phyloP scores from a whole-genome alignment of 1,284 basidiomycete species.

The Coniferiporia weirii region DNA sequence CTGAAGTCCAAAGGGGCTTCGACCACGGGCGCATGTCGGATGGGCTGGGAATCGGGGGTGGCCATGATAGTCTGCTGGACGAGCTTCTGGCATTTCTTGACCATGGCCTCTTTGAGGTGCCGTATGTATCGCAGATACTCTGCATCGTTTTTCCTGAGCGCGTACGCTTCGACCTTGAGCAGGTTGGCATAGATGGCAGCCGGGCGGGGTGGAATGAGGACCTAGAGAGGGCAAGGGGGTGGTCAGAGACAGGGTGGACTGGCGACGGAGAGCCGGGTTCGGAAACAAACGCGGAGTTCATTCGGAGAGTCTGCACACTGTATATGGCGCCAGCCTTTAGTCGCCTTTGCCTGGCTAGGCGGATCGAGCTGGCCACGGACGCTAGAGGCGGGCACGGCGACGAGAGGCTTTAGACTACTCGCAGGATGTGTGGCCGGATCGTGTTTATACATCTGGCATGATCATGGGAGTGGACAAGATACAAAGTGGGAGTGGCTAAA shows the following conservation, averaged over 20 bases:
- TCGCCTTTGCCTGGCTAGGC: constrained; percentile 38
- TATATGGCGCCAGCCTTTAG: constrained; percentile 59
- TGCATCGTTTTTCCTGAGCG: constrained; percentile 49
- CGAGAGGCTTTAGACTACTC: constrained; percentile 21
- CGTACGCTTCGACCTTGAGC: constrained; percentile 51
- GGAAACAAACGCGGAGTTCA: constrained; percentile 53
- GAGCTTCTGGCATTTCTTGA: constrained; percentile 66
- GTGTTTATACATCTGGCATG: constrained; percentile 20
- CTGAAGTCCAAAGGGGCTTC: constrained; percentile 66
- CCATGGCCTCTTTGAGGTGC: constrained; percentile 72
- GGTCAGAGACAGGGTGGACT: constrained; percentile 16
- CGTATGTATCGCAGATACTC: constrained; percentile 66
- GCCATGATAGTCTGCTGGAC: constrained; percentile 31
- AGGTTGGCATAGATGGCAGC: constrained; percentile 62
- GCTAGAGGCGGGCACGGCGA: constrained; percentile 31
- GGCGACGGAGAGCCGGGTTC: constrained; percentile 3
- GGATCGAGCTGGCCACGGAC: constrained; percentile 69
- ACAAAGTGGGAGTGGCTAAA: neutral
- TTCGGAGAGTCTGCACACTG: constrained; percentile 71
- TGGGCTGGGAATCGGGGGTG: constrained; percentile 27
- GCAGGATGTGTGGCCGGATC: constrained; percentile 23
- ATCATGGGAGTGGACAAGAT: constrained; percentile 11
- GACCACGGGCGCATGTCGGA: constrained; percentile 51
- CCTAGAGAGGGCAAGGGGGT: constrained; percentile 32
- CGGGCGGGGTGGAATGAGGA: constrained; percentile 66